Evolutionary conservation across 305 asterid species (phyloP), one percentile per base, ranked within the genome.

Genomic region (Solanum hybrid): DNA sequence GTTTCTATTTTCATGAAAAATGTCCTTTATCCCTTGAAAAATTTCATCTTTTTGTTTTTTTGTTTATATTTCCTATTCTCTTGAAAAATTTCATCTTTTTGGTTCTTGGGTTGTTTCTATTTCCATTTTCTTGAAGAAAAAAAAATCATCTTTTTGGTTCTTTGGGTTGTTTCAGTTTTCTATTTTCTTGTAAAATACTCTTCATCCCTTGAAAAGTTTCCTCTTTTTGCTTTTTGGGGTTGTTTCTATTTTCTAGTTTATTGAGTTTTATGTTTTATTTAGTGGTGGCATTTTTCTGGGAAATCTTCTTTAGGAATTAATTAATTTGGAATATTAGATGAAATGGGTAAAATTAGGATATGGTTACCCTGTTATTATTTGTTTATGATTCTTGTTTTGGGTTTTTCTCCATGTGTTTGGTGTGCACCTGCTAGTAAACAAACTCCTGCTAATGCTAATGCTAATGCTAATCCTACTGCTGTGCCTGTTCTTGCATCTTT

Each of bases 301-400:
- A 46, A 17, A 31, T 85, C 32, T 85, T 20, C 73, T 78, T 60
- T 66, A 27, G 78, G 51, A 32, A 86, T 86, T 35, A 38, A 73
- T 35, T 51, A 22, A 71, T 86, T 88, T 87, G 91, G 90, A 88
- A 90, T 91, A 93, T 90, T 90, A 27, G 38, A 84, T 94, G 96
- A 94, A 90, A 96, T 96, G 98, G 92, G 97, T 90, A 96, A 95
- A 93, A 93, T 91, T 93, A 95, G 94, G 95, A 92, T 73, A 71
- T 91, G 92, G 93, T 91, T 93, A 92, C 93, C 93, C 92, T 94
- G 90, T 87, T 90, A 91, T 94, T 92, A 91, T 89, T 90, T 95
- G 88, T 72, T 96, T 80, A 88, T 93, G 92, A 88, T 96, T 89
- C 82, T 94, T 90, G 88, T 92, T 64, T 87, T 92, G 91, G 89